Base-by-base conservation (phyloP, 2,329 filamentous ascomycete genomes). In the Epichloe sibirici region DNA sequence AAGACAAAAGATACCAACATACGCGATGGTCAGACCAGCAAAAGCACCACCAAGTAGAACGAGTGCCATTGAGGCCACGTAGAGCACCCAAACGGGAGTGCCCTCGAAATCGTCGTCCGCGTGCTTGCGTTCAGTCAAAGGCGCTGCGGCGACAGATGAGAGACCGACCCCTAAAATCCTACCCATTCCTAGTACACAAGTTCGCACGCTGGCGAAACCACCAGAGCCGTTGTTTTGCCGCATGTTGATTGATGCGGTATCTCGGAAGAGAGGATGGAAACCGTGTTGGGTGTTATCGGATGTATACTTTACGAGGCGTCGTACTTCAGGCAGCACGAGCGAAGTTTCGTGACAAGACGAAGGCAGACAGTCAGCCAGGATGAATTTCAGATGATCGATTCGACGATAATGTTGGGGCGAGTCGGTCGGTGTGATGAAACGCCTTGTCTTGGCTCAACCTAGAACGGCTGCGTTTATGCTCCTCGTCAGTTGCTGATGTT, bases 41-140 rank as follows among this genome's bases (percentile, higher is more conserved):
- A 98, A 98, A 40, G 88, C 89, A 57, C 93, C 93, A 57, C 93
- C 93, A 1, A 88, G 78, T 55, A 97, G 73, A 9, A 97, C 93
- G 53, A 98, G 77, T 25, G 82, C 77, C 55, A 88, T 78, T 17
- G 91, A 94, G 34, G 90, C 76, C 52, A 83, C 75, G 56, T 93
- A 78, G 63, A 96, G 89, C 45, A 91, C 73, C 86, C 88, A 95
- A 59, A 95, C 72, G 49, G 79, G 78, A 7, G 82, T 77, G 56
- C 85, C 83, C 25, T 77, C 72, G 7, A 71, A 67, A 51, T 81
- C 74, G 38, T 70, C 73, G 52, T 74, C 67, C 45, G 75, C 66
- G 45, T 71, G 70, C 34, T 62, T 65, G 37, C 59, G 56, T 37
- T 57, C 54, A 12, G 59, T 57, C 40, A 78, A 52, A 2, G 77